Base-by-base conservation (phyloP, 352 stramenopile species). In the Phytophthora citricola region DNA sequence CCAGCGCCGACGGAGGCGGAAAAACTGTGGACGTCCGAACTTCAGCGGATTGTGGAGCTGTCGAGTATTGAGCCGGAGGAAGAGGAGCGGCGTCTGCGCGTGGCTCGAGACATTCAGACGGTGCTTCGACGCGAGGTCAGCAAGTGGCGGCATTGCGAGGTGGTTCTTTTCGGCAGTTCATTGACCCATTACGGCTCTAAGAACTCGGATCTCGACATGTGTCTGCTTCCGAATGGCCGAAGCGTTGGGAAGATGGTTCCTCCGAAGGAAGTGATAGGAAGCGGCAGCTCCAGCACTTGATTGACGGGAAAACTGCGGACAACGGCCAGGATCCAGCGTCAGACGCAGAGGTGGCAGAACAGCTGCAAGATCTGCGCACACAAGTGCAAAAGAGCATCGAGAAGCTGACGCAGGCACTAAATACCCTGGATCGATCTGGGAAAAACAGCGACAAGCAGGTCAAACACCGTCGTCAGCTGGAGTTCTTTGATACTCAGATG, bases 181-280 rank as follows among this genome's bases (percentile, higher is more conserved):
- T 51, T 92, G 51, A 93, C 85, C 41, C 85, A 77, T 46, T 94
- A 85, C 39, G 87, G 87, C 27, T 90, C 87, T 11, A 79, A 76
- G 31, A 73, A 56, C 24, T 95, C 84, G 38, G 87, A 95, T 61
- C 52, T 94, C 17, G 87, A 95, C 63, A 77, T 95, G 72, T 92
- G 85, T 58, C 66, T 93, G 9, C 69, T 89, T 17, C 51, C 75
- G 1, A 66, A 69, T 46, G 66, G 63, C 5, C 62, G 47, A 29
- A 66, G 12, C 22, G 31, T 22, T 46, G 49, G 43, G 0, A 60
- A 48, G 4, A 20, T 38, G 9, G 54, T 64, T 9, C 62, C 75
- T 5, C 43, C 66, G 27, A 63, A 69, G 46, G 36, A 64, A 53
- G 71, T 63, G n/a, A 59, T 86, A 34, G 74, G 4, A 65, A 53